Conservation (phyloP, 192 early-diverging fungal species). For the Backusella mclennaniae region DNA sequence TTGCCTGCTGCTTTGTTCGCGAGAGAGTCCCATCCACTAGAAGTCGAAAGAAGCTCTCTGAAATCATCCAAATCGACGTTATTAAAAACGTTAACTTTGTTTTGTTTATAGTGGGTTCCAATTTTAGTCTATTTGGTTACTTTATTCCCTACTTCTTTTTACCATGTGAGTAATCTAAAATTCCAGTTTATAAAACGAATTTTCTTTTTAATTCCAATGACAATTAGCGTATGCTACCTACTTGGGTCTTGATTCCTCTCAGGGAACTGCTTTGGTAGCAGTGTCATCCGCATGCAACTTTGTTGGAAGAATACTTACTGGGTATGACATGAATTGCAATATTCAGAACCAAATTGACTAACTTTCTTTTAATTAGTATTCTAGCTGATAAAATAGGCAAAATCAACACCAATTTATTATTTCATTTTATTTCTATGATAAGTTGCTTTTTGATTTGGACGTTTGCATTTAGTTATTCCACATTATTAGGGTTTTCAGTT, state of each 20-base stretch:
- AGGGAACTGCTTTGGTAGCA: conserved; percentile 24
- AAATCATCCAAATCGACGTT: conserved; percentile 19
- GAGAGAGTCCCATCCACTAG: conserved; percentile 8
- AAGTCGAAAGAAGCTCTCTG: conserved; percentile 16
- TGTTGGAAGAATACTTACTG: conserved; percentile 30
- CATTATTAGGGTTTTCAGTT: conserved; percentile 29
- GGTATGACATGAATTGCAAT: not conserved
- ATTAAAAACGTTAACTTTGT: conserved; percentile 21
- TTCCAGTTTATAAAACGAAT: not conserved
- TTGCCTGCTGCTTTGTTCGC: conserved; percentile 11
- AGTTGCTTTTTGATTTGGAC: conserved; percentile 29
- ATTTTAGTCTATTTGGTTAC: conserved; percentile 20
- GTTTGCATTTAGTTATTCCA: conserved; percentile 27
- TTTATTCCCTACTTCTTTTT: conserved; percentile 32
- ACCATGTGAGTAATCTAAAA: conserved; percentile 14
- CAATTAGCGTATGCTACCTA: conserved; percentile 21
- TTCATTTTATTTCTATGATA: conserved; percentile 17
- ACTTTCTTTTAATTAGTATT: not conserved
- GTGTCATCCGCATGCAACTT: conserved; percentile 23
- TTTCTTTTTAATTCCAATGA: not conserved
- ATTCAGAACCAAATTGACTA: not conserved
- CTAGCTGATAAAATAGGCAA: conserved; percentile 31
- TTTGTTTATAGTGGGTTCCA: conserved; percentile 20
- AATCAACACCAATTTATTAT: conserved; percentile 30
- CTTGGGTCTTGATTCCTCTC: conserved; percentile 15